Evolutionary conservation across 2,329 filamentous ascomycete species (phyloP), one percentile per base, ranked within the genome.

Genomic region (Xylariaceae sp.): DNA sequence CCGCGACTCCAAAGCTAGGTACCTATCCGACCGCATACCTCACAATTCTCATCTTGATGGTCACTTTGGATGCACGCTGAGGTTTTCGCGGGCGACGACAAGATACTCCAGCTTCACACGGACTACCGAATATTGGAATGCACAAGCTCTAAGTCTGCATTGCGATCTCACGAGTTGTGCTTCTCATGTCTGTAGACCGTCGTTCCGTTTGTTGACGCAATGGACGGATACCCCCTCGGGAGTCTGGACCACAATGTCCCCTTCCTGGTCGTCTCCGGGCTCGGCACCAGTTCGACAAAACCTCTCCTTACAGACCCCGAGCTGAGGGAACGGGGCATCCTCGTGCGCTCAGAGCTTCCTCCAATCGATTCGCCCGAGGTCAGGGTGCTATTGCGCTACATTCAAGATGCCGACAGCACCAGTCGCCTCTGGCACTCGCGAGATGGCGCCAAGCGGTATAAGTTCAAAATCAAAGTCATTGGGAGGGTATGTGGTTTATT

Each of bases 171-270:
- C 58, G 39, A 51, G 37, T 51, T 56, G 50, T 58, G 53, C 52
- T 58, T 47, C 61, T 60, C 57, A 68, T 66, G 66, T 62, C 59
- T 64, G 54, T 55, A 54, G 61, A 60, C 58, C 55, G 61, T 41
- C 17, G 30, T 47, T 53, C 41, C 23, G 44, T 18, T 17, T 23
- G 37, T 60, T 56, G 59, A 62, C 56, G 57, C 37, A 56, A 94
- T 94, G 90, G 88, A 94, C 74, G 89, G 83, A 68, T 93, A 91
- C 75, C 88, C 89, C 57, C 73, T 77, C 60, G 88, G 88, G 74
- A 96, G 92, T 77, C 80, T 96, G 73, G 85, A 87, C 72, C 92
- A 94, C 76, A 95, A 94, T 75, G 82, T 95, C 68, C 93, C 93
- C 41, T 82, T 96, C 59, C 77, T 97, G 62, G 79, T 95, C 51